Percentiles rank a stretch among this genome's conserved stretches.
Conservation (phyloP, 1,284 basidiomycete genomes). For the Sporisorium reilianum region DNA sequence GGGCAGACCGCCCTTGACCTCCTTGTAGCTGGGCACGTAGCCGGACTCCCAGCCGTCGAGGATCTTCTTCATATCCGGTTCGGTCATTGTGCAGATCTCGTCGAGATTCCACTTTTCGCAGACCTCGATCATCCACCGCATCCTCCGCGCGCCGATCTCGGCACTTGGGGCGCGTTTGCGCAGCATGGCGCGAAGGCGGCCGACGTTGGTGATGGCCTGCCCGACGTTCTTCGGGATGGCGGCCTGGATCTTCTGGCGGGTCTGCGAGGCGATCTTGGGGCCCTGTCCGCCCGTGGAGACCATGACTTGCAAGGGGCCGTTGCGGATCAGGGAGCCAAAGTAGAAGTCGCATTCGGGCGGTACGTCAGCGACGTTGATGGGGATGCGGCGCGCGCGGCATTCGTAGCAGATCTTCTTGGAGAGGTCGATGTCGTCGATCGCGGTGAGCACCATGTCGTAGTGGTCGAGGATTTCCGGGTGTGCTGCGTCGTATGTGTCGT, state of each 20-base stretch:
- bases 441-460: constrained; percentile 89
- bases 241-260: constrained; percentile 79
- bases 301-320: constrained; percentile 93
- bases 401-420: constrained; percentile 79
- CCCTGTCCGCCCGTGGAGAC: constrained; percentile 95
- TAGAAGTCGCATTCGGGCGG: constrained; percentile 93
- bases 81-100: constrained; percentile 78
- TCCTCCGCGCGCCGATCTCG: constrained; percentile 78
- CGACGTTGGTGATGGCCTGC: constrained; percentile 84
- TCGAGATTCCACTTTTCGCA: constrained; percentile 87
- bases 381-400: constrained; percentile 79
- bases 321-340: constrained; percentile 92
- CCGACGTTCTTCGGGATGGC: constrained; percentile 81
- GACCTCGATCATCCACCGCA: constrained; percentile 94
- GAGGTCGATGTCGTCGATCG: constrained; percentile 84
- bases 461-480: constrained; percentile 27
- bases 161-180: constrained; percentile 83
- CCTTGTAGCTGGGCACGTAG: constrained; percentile 58
- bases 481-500: constrained; percentile 67
- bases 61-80: constrained; percentile 70
- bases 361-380: constrained; percentile 96
- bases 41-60: constrained; percentile 69
- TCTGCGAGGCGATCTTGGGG: constrained; percentile 87
- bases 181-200: constrained; percentile 77
- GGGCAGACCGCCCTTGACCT: constrained; percentile 43